Evolutionary conservation across 345 rosid species (phyloP).

Genomic region (Acer campestre): DNA sequence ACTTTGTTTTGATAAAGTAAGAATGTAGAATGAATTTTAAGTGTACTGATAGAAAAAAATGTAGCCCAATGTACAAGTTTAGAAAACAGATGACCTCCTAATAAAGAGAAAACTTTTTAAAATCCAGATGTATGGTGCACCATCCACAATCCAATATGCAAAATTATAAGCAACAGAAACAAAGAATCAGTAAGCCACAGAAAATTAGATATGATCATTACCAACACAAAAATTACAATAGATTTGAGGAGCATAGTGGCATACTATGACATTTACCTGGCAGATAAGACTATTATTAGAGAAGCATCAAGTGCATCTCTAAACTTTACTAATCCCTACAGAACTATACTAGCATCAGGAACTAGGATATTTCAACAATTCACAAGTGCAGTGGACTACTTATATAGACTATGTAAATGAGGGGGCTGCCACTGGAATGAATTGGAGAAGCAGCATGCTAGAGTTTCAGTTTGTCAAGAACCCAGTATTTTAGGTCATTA

Average conservation of each 20-base stretch:
- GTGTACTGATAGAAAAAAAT: not conserved
- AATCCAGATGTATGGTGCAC: not conserved
- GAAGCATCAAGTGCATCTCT: not conserved
- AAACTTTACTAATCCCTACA: not conserved
- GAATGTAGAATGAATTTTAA: not conserved
- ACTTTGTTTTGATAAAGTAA: not conserved
- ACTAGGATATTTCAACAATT: not conserved
- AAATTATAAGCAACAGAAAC: not conserved
- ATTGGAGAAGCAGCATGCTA: not conserved
- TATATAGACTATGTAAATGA: not conserved
- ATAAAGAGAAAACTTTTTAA: not conserved
- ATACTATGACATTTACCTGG: not conserved
- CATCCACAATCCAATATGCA: not conserved
- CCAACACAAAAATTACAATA: too few species aligned
- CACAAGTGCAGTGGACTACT: not conserved
- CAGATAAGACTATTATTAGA: not conserved
- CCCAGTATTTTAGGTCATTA: not conserved
- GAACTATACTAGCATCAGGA: not conserved
- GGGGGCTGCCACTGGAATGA: not conserved
- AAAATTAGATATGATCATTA: too few species aligned
- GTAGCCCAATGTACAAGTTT: not conserved
- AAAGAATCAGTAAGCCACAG: not conserved
- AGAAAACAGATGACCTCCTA: not conserved
- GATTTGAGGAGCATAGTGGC: too few species aligned
- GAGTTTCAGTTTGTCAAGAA: not conserved